phyloP scores from a whole-genome alignment of 805 yeast species.

The Saccharomyces mikatae region DNA sequence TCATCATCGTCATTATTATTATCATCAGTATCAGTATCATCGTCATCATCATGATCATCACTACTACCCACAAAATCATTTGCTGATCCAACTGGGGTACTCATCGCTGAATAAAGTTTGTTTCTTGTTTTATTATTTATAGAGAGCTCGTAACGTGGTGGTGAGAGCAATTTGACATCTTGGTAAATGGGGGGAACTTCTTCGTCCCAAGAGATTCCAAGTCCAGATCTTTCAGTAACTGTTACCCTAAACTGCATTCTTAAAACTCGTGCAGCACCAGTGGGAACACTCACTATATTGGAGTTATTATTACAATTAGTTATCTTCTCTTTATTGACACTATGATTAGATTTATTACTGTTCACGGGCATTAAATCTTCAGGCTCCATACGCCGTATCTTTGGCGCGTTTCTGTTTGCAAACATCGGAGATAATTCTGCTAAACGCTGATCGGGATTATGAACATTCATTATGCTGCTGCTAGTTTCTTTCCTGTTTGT shows the following conservation, averaged over 20 bases:
- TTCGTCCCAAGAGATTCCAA: conserved; percentile 97
- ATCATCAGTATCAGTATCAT: too few species aligned
- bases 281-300: conserved; percentile 56
- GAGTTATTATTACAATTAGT: conserved; percentile 6
- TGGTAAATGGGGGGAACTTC: conserved; percentile 97
- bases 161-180: conserved; percentile 73
- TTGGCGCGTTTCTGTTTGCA: conserved; percentile 29
- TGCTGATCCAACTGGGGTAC: neutral
- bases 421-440: conserved; percentile 39
- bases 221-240: conserved; percentile 83
- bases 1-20: too few species aligned
- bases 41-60: neutral
- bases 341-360: conserved; percentile 6
- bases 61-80: neutral
- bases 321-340: conserved; percentile 2
- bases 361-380: conserved; percentile 13
- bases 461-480: neutral
- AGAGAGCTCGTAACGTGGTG: conserved; percentile 62
- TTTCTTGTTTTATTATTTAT: neutral
- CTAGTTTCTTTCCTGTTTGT: neutral
- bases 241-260: conserved; percentile 88
- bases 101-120: neutral
- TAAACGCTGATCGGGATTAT: conserved; percentile 32
- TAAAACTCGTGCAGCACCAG: conserved; percentile 91
- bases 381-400: conserved; percentile 15